These are phyloP conservation scores for Ceratocystis variospora DNA, from an alignment of 2,329 filamentous ascomycete genomes.

Conservation along the genomic window DNA sequence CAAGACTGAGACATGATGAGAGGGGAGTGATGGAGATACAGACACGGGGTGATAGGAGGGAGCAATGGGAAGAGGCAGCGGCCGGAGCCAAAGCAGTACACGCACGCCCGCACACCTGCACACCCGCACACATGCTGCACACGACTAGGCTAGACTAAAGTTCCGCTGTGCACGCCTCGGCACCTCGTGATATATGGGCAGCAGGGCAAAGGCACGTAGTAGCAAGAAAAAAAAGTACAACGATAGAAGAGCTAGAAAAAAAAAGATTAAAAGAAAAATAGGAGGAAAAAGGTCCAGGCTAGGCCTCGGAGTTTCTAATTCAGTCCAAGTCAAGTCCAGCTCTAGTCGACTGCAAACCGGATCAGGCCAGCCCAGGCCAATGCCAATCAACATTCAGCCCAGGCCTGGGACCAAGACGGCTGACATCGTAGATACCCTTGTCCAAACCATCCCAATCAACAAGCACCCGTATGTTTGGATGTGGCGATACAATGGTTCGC, in stretches of 20 bases:
- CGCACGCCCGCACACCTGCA: too few species aligned
- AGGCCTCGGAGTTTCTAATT: too few species aligned
- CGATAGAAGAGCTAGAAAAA: too few species aligned
- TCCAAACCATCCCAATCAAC: too few species aligned
- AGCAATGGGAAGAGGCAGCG: background rate
- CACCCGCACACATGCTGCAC: background rate
- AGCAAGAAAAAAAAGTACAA: background rate
- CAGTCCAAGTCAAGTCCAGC: too few species aligned
- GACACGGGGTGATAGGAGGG: background rate
- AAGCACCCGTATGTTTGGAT: too few species aligned
- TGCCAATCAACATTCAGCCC: background rate
- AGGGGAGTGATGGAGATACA: background rate
- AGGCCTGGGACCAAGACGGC: too few species aligned
- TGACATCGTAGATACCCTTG: background rate
- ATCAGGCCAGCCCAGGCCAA: background rate
- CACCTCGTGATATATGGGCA: background rate
- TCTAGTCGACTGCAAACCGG: background rate
- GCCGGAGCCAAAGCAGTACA: background rate
- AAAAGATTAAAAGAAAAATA: background rate
- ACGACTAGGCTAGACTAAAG: background rate
- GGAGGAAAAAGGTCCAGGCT: background rate
- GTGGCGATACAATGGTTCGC: too few species aligned
- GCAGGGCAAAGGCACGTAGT: background rate
- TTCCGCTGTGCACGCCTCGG: background rate
- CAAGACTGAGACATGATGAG: background rate